phyloP scores from a whole-genome alignment of 192 early-diverging fungal genomes.

The Phlyctochytrium planicorne region DNA sequence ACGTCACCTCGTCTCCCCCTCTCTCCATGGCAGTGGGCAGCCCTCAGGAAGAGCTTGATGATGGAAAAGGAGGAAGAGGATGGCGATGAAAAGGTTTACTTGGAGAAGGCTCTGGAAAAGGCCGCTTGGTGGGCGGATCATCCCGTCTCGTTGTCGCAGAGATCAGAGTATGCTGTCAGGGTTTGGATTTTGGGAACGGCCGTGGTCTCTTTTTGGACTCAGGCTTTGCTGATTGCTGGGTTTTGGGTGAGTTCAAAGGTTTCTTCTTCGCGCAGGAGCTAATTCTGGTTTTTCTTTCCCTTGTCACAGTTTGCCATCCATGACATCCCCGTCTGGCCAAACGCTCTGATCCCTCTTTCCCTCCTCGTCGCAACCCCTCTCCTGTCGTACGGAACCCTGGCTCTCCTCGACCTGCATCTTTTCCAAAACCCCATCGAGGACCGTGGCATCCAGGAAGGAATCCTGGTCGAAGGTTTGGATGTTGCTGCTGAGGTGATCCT shows the following conservation, averaged over 20 bases:
- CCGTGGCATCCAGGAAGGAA: not conserved
- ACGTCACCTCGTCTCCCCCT: not conserved
- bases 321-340: not conserved
- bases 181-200: not conserved
- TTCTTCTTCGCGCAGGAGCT: not conserved
- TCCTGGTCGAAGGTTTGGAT: not conserved
- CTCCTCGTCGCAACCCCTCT: not conserved
- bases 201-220: not conserved
- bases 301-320: not conserved
- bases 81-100: too few species aligned
- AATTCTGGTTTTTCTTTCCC: not conserved
- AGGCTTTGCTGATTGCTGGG: not conserved
- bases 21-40: not conserved
- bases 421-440: not conserved
- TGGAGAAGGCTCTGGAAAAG: not conserved
- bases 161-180: not conserved
- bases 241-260: not conserved
- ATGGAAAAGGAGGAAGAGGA: too few species aligned
- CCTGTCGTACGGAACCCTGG: not conserved
- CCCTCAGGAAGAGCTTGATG: not conserved
- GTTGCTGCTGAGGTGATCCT: not conserved
- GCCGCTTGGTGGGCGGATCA: not conserved
- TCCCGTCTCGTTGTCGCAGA: not conserved
- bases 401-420: not conserved
- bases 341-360: not conserved